phyloP scores from a whole-genome alignment of 345 rosid genomes.

The Nasturtium officinale region DNA sequence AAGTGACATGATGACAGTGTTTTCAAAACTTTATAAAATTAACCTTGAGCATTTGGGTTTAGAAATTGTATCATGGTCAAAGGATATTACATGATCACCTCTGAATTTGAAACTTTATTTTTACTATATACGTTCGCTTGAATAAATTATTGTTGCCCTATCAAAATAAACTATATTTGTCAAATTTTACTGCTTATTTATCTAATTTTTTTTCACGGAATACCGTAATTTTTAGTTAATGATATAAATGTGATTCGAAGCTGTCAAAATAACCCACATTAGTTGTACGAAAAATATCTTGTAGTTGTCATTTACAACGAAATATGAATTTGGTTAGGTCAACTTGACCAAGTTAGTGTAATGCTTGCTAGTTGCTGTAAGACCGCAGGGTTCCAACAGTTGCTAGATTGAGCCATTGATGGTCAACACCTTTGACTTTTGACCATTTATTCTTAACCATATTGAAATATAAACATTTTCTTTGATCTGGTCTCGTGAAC shows the following conservation, averaged over 20 bases:
- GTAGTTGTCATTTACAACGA: not conserved
- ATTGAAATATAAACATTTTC: conserved; percentile 14
- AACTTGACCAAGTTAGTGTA: conserved; percentile 11
- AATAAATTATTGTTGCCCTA: too few relatives aligned
- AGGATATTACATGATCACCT: conserved; percentile 15
- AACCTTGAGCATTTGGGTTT: conserved; percentile 4
- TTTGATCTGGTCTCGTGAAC: conserved; percentile 41
- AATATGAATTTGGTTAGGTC: not conserved
- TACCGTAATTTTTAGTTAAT: not conserved
- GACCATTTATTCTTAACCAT: conserved; percentile 31
- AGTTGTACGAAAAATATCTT: not conserved
- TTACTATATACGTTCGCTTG: not conserved
- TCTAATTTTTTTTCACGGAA: not conserved
- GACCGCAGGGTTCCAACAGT: too few relatives aligned
- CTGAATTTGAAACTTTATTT: not conserved
- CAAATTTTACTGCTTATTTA: not conserved
- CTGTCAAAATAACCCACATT: not conserved
- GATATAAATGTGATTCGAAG: not conserved
- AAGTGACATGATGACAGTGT: conserved; percentile 36
- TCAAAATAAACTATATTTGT: not conserved
- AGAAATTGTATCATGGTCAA: conserved; percentile 20
- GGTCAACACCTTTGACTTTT: conserved; percentile 42
- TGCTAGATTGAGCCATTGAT: conserved; percentile 11
- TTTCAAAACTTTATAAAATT: not conserved
- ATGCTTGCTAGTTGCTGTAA: too few relatives aligned